phyloP scores from a whole-genome alignment of 352 stramenopile genomes.

The Elongisporangium anandrum region DNA sequence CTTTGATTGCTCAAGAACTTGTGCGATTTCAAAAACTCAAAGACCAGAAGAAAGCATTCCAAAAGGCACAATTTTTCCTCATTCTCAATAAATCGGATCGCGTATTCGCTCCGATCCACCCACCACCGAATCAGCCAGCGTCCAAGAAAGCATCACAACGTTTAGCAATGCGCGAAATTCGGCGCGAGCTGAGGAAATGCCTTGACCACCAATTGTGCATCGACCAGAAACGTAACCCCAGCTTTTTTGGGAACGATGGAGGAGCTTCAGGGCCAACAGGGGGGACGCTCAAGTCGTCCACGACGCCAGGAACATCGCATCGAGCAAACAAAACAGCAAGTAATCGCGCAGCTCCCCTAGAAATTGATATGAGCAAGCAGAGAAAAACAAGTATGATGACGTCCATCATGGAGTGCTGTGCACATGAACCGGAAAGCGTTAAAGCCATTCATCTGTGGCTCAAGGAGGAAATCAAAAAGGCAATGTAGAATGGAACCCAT shows the following conservation, averaged over 20 bases:
- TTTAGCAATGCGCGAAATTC: slow-evolving; percentile 20
- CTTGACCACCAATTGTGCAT: slow-evolving; percentile 44
- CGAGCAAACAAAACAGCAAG: background rate
- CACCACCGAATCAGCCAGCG: slow-evolving; percentile 16
- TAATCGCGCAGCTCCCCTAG: background rate
- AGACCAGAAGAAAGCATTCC: slow-evolving; percentile 19
- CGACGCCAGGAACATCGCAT: background rate
- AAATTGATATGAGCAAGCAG: slow-evolving; percentile 11
- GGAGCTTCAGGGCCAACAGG: slow-evolving; percentile 6
- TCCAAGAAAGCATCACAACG: slow-evolving; percentile 14
- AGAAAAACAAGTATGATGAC: slow-evolving; percentile 30
- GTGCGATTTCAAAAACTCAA: slow-evolving; percentile 38
- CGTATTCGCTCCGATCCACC: slow-evolving; percentile 7
- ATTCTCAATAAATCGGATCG: slow-evolving; percentile 59
- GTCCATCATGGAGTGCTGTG: slow-evolving; percentile 40
- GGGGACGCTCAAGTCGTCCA: background rate
- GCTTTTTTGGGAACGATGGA: slow-evolving; percentile 3
- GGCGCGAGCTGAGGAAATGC: slow-evolving; percentile 43
- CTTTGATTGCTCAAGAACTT: slow-evolving; percentile 43
- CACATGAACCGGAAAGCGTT: slow-evolving; percentile 39
- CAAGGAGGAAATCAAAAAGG: slow-evolving; percentile 43
- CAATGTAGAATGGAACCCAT: slow-evolving; percentile 13
- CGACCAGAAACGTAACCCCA: slow-evolving; percentile 33
- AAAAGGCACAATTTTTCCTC: slow-evolving; percentile 36
- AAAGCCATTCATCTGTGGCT: slow-evolving; percentile 28